Conservation (phyloP, 192 early-diverging fungal species). For the Thamnidium elegans region DNA sequence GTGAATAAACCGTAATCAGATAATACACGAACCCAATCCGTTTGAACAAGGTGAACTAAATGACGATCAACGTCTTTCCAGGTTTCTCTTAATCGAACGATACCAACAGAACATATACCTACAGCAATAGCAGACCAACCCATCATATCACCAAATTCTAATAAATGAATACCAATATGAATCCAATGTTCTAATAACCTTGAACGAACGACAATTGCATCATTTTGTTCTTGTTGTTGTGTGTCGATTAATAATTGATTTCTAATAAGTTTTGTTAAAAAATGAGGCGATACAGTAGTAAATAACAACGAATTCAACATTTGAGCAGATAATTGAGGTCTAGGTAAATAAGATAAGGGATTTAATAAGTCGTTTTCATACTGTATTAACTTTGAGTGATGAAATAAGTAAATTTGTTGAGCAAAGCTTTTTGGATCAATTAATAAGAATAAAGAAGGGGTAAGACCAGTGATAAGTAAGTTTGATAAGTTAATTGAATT, state of each 20-base stretch:
- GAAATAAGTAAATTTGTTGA: slow-evolving; percentile 68
- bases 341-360: slow-evolving; percentile 36
- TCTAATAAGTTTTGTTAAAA: slow-evolving; percentile 64
- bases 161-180: slow-evolving; percentile 52
- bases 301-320: slow-evolving; percentile 45
- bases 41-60: slow-evolving; percentile 47
- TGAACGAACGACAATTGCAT: slow-evolving; percentile 34
- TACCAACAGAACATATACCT: slow-evolving; percentile 62
- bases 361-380: slow-evolving; percentile 22
- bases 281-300: slow-evolving; percentile 63
- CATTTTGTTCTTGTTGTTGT: slow-evolving; percentile 31
- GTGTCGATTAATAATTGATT: slow-evolving; percentile 62
- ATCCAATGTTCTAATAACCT: slow-evolving; percentile 70
- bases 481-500: slow-evolving; percentile 44
- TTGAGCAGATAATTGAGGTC: slow-evolving; percentile 26
- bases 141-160: slow-evolving; percentile 58
- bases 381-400: slow-evolving; percentile 35
- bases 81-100: slow-evolving; percentile 64
- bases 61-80: slow-evolving; percentile 59
- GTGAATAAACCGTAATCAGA: slow-evolving; percentile 52
- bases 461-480: slow-evolving; percentile 56
- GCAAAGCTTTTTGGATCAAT: slow-evolving; percentile 60
- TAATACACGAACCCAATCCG: slow-evolving; percentile 60
- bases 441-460: slow-evolving; percentile 58
- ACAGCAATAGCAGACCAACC: slow-evolving; percentile 67